phyloP scores from a whole-genome alignment of 164 flowering plant species.

The Piper betle region DNA sequence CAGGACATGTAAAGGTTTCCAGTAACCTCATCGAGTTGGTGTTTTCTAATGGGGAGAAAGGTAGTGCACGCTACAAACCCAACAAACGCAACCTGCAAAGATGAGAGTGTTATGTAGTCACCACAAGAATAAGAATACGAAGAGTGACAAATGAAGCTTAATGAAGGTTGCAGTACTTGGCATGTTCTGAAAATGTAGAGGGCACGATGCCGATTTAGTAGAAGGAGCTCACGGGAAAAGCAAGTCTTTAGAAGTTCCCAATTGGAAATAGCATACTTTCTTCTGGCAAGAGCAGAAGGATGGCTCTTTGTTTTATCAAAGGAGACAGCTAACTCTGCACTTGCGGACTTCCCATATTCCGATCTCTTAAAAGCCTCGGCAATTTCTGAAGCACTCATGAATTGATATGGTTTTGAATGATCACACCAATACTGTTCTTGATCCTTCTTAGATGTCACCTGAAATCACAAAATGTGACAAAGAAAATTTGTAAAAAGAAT shows the following conservation, averaged over 20 bases:
- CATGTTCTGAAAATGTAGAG: slow-evolving; percentile 75
- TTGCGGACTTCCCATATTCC: slow-evolving; percentile 32
- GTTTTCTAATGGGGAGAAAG: slow-evolving; percentile 56
- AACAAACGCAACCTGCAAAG: slow-evolving; percentile 68
- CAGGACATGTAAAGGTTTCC: slow-evolving; percentile 65
- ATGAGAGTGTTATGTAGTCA: background rate
- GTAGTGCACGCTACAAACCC: slow-evolving; percentile 67
- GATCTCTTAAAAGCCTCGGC: slow-evolving; percentile 57
- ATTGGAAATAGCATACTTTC: slow-evolving; percentile 42
- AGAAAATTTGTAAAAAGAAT: background rate
- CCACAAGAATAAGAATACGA: background rate
- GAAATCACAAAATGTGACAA: slow-evolving; percentile 5
- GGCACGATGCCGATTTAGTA: slow-evolving; percentile 55
- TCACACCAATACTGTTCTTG: slow-evolving; percentile 91
- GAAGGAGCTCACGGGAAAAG: slow-evolving; percentile 45
- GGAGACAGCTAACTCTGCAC: slow-evolving; percentile 28
- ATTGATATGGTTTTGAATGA: slow-evolving; percentile 53
- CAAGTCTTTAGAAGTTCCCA: slow-evolving; percentile 51
- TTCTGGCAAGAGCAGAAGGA: slow-evolving; percentile 47
- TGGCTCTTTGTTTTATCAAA: slow-evolving; percentile 38
- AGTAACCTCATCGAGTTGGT: slow-evolving; percentile 49
- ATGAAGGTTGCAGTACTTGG: slow-evolving; percentile 34
- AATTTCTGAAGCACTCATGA: slow-evolving; percentile 46
- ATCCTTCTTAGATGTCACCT: slow-evolving; percentile 90
- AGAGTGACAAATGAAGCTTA: background rate